Conservation (phyloP, 2,329 filamentous ascomycete species). For the Curvularia sp. region DNA sequence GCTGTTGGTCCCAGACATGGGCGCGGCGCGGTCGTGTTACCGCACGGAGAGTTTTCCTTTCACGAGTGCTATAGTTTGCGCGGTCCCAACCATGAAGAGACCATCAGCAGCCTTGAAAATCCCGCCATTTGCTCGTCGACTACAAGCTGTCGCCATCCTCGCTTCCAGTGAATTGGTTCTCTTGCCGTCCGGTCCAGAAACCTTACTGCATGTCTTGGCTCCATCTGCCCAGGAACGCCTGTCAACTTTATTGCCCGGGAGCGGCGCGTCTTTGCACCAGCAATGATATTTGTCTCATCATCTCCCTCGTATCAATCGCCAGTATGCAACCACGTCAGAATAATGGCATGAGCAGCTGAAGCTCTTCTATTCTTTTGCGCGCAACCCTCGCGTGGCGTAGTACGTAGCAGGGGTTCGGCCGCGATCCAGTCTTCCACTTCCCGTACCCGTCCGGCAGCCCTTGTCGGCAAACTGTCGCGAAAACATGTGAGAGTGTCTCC, state of each 20-base stretch:
- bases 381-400: conserved; percentile 21
- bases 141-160: neutral
- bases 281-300: conserved; percentile 4
- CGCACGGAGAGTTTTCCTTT: neutral
- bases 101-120: neutral
- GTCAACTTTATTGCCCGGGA: neutral
- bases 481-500: conserved; percentile 31
- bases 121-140: neutral
- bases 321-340: conserved; percentile 16
- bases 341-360: conserved; percentile 22
- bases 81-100: neutral
- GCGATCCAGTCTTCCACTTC: conserved; percentile 28
- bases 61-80: neutral
- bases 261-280: conserved; percentile 18
- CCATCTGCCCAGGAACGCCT: conserved; percentile 11
- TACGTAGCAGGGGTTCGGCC: conserved; percentile 26
- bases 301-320: conserved; percentile 6
- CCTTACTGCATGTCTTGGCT: neutral
- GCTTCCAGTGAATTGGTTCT: conserved; percentile 3
- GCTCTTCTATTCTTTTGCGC: conserved; percentile 16
- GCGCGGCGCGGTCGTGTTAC: conserved; percentile 12
- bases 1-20: conserved; percentile 8
- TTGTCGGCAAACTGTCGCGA: conserved; percentile 29
- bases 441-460: conserved; percentile 28
- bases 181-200: conserved; percentile 1